Conservation (phyloP, 345 rosid species). For the Adansonia digitata region DNA sequence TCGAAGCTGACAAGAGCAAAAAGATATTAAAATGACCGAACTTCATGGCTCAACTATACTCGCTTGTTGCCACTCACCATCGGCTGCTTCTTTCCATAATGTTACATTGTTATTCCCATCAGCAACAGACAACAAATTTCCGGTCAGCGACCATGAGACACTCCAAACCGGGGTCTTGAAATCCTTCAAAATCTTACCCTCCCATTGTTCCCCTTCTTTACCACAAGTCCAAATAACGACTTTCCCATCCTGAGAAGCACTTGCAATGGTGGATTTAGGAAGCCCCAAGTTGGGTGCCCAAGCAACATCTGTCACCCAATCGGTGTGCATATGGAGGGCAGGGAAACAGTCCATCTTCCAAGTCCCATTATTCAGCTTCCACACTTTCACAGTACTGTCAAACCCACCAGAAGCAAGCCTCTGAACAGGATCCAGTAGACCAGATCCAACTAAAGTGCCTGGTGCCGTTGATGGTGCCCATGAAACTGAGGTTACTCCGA, state of each 20-base stretch:
- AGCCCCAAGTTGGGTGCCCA: conserved; percentile 75
- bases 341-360: conserved; percentile 67
- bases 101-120: conserved; percentile 53
- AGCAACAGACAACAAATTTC: conserved; percentile 53
- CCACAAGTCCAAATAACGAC: conserved; percentile 53
- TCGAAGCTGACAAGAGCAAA: no score
- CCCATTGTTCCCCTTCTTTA: conserved; percentile 62
- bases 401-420: conserved; percentile 59
- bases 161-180: conserved; percentile 57
- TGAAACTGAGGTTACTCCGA: conserved; percentile 59
- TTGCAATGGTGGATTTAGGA: conserved; percentile 57
- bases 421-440: conserved; percentile 46
- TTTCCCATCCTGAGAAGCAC: conserved; percentile 60
- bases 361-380: conserved; percentile 48
- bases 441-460: conserved; percentile 48
- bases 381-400: conserved; percentile 55
- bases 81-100: conserved; percentile 56
- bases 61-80: conserved; percentile 61
- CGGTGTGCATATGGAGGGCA: conserved; percentile 53
- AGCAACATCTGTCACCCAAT: conserved; percentile 67
- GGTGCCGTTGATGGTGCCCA: conserved; percentile 67
- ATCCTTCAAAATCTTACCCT: conserved; percentile 53
- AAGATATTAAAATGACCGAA: neutral
- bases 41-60: conserved; percentile 41
- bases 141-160: conserved; percentile 63